phyloP scores from a whole-genome alignment of 495 filamentous ascomycete species.

The Aspergillus sclerotiicarbonarius region DNA sequence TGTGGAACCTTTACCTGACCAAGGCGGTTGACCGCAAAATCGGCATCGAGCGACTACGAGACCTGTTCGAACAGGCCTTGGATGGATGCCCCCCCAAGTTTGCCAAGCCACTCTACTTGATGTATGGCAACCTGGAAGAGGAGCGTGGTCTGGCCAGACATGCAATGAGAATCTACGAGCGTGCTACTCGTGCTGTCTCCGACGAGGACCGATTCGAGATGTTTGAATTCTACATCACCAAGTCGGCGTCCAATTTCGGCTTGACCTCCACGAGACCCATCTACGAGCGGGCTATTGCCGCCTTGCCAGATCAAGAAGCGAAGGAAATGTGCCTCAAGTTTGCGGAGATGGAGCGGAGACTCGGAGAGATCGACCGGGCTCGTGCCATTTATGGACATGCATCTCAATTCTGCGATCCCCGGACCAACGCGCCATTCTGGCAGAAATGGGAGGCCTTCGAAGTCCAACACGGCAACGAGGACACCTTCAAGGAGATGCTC shows the following conservation, averaged over 20 bases:
- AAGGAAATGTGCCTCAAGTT: conserved; percentile 99
- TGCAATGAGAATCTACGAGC: conserved; percentile 98
- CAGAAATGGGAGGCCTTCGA: conserved; percentile 96
- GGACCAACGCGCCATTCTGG: conserved; percentile 89
- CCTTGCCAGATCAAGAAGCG: conserved; percentile 89
- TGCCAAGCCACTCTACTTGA: conserved; percentile 90
- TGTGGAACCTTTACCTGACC: conserved; percentile 98
- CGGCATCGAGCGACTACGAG: conserved; percentile 87
- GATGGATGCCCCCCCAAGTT: conserved; percentile 95
- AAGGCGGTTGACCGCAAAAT: conserved; percentile 96
- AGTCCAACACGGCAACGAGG: conserved; percentile 95
- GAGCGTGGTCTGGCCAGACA: conserved; percentile 94
- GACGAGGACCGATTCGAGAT: conserved; percentile 95
- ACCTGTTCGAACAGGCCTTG: conserved; percentile 96
- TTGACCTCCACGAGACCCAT: conserved; percentile 93
- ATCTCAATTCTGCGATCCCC: conserved; percentile 94
- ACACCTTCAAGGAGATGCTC: conserved; percentile 99
- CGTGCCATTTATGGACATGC: conserved; percentile 94
- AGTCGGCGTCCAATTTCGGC: conserved; percentile 97
- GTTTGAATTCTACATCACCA: conserved; percentile 99
- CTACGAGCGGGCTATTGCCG: conserved; percentile 91
- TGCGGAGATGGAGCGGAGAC: conserved; percentile 94
- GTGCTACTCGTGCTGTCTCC: conserved; percentile 90
- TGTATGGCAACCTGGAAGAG: conserved; percentile 98
- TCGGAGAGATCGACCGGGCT: conserved; percentile 95